Percentiles rank a stretch among this genome's conserved stretches.
Conservation (phyloP, 768 basidiomycete species). For the Collybia sordida region DNA sequence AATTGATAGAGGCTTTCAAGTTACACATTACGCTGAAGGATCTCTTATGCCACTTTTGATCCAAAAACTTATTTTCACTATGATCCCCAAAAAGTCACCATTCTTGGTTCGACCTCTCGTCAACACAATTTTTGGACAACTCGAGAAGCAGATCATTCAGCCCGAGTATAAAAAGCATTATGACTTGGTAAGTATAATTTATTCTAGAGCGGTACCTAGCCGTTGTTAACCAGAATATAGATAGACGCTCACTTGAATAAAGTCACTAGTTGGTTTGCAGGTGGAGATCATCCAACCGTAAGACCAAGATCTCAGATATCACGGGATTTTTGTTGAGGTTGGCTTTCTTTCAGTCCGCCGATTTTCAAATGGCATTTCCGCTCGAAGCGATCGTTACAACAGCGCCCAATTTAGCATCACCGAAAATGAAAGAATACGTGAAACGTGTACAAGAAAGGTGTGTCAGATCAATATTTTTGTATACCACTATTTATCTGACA, state of each 20-base stretch:
- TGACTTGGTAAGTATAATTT: constrained; percentile 21
- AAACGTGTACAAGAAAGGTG: constrained; percentile 21
- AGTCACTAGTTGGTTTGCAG: constrained; percentile 18
- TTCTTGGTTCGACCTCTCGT: constrained; percentile 35
- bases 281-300: constrained; percentile 17
- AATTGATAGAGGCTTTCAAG: constrained; percentile 2
- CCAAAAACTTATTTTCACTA: constrained; percentile 30
- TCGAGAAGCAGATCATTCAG: constrained; percentile 22
- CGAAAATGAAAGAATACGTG: constrained; percentile 22
- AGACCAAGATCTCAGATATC: neutral
- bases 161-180: constrained; percentile 27
- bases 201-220: neutral
- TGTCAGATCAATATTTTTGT: neutral
- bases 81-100: constrained; percentile 29
- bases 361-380: constrained; percentile 27
- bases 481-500: neutral
- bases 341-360: constrained; percentile 15
- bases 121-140: constrained; percentile 22
- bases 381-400: constrained; percentile 18
- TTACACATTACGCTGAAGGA: constrained; percentile 20
- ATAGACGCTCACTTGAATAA: constrained; percentile 16
- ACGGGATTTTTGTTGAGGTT: neutral
- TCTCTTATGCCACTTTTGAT: constrained; percentile 36
- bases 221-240: neutral
- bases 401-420: constrained; percentile 13